Evolutionary conservation across 768 basidiomycete genomes (phyloP).

Genomic region (Coprinellus aureogranulatus): DNA sequence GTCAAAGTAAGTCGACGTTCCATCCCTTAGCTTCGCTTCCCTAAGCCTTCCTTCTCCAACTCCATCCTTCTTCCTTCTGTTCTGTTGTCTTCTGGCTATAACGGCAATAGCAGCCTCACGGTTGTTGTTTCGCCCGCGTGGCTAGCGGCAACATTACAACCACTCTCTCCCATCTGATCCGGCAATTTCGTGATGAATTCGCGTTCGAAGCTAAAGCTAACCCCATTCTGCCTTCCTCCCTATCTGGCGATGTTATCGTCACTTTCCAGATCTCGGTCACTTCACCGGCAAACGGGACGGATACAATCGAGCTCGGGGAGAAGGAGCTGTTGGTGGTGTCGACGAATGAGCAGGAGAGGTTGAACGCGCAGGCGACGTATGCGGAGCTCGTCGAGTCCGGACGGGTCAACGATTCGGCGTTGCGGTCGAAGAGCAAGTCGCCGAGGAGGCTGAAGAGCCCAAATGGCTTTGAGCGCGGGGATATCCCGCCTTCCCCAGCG

Average conservation of each 20-base stretch:
- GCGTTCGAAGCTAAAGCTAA: neutral
- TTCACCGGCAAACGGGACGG: conserved; percentile 53
- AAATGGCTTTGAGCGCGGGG: conserved; percentile 25
- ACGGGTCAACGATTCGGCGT: conserved; percentile 18
- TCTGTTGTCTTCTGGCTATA: conserved; percentile 2
- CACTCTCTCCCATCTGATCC: conserved; percentile 3
- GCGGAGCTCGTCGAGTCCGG: conserved; percentile 37
- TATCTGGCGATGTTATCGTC: neutral
- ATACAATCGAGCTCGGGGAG: conserved; percentile 68
- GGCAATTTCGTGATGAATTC: conserved; percentile 2
- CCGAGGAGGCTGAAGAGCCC: conserved; percentile 45
- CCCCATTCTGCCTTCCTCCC: conserved; percentile 1
- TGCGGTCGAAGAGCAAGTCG: conserved; percentile 56
- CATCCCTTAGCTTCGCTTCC: too few species aligned
- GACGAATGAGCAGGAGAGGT: conserved; percentile 68
- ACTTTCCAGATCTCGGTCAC: conserved; percentile 42
- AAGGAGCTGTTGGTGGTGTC: conserved; percentile 65
- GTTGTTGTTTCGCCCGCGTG: neutral
- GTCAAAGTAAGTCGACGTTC: conserved; percentile 58
- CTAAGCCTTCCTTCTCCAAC: conserved; percentile 10
- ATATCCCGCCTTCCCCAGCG: conserved; percentile 37
- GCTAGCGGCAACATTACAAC: neutral
- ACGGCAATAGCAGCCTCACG: conserved; percentile 10
- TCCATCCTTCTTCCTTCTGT: neutral
- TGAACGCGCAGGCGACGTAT: conserved; percentile 60